A percentile compares a stretch with the other conserved stretches of the same genome.
Conservation (phyloP, 495 filamentous ascomycete genomes). For the Penicillium maclennaniae region DNA sequence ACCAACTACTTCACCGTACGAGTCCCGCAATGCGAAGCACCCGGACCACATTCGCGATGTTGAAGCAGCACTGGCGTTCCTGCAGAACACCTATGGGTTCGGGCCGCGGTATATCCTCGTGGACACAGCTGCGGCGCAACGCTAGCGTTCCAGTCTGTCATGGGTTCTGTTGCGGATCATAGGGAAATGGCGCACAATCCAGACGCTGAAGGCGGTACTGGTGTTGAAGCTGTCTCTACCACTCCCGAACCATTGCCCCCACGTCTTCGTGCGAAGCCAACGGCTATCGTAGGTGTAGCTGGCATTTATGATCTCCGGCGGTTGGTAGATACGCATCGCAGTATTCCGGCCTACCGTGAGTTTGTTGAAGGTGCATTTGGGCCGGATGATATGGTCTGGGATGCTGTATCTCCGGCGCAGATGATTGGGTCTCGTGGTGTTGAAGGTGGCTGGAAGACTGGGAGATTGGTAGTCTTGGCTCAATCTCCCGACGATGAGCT, state of each 20-base stretch:
- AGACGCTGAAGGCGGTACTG: conserved; percentile 3
- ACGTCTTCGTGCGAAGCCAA: conserved; percentile 26
- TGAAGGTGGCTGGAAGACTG: conserved; percentile 36
- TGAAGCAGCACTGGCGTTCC: conserved; percentile 53
- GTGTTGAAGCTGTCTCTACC: conserved; percentile 11
- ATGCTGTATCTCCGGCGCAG: conserved; percentile 47
- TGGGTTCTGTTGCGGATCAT: conserved; percentile 34
- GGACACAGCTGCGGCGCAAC: conserved; percentile 78
- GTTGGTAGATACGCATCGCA: conserved; percentile 45
- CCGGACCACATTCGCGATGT: conserved; percentile 76
- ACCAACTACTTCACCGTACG: conserved; percentile 26
- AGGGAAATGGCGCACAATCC: conserved; percentile 18
- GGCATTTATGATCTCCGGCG: conserved; percentile 65
- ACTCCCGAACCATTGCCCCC: conserved; percentile 22
- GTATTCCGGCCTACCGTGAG: conserved; percentile 49
- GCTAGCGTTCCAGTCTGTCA: conserved; percentile 65
- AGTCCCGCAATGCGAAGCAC: conserved; percentile 52
- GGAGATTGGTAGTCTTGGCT: conserved; percentile 52
- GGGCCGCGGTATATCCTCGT: conserved; percentile 56
- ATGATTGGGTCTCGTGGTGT: conserved; percentile 30
- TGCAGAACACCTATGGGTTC: conserved; percentile 54
- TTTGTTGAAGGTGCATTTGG: conserved; percentile 66
- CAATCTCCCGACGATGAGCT: conserved; percentile 59
- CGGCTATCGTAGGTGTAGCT: conserved; percentile 55
- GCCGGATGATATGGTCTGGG: conserved; percentile 46